Evolutionary conservation across 805 yeast genomes (phyloP), one percentile per base, ranked within the genome.

Genomic region (Metschnikowia cubensis): DNA sequence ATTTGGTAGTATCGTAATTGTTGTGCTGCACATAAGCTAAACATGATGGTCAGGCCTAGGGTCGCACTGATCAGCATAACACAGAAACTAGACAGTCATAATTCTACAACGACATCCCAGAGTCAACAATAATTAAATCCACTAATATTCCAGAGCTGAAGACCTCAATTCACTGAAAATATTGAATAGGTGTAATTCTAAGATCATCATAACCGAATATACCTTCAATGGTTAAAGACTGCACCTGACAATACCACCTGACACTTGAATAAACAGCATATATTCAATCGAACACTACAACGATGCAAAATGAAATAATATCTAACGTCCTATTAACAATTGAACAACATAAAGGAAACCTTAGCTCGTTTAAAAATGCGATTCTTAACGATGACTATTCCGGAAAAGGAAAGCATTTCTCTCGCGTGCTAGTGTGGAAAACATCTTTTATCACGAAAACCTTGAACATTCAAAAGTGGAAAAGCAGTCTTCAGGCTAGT

Each of bases 381-480:
- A 61, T 71, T 2, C 37, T 59, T 33, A 65, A 58, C 33, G 60
- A 64, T 49, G 71, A 67, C 14, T n/a, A 36, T 14, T 71, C 70
- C 57, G 55, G 55, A 31, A 50, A 51, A 13, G 42, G 53, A 25
- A 51, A 57, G 31, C 41, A 57, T 51, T 72, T 66, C 53, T 50
- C 66, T 2, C 59, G 77, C 5, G 55, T 69, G 7, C 60, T 73
- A 35, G 49, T 73, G 7, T 73, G 77, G 77, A 73, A 73, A 51
- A 48, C 60, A 14, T 61, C 69, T 40, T 60, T 68, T 18, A 66
- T 73, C 33, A 69, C 75, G 14, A 70, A 71, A 31, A 63, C 64
- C 35, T 61, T 72, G 39, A 65, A 67, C 48, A 66, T 70, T 41
- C 66, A 62, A 33, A 43, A 51, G 4, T 73, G 77, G 77, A 63